These are phyloP conservation scores for Suillus discolor DNA, from an alignment of 768 basidiomycete species.

Conservation along the genomic window DNA sequence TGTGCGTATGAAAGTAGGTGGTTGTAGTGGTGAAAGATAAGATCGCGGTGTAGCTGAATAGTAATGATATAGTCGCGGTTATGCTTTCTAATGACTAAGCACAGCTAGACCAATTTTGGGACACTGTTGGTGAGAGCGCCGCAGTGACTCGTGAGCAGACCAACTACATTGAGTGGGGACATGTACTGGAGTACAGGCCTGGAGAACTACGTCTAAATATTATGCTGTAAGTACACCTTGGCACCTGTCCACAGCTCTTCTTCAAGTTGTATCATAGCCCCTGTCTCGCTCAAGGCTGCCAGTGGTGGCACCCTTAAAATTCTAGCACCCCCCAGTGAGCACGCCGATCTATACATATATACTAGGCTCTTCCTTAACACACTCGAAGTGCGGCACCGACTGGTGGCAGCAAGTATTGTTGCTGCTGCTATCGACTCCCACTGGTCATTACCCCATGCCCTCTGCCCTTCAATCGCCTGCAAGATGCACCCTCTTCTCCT, in stretches of 20 bases:
- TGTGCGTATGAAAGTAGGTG: conserved; percentile 7
- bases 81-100: conserved; percentile 3
- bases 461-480: not conserved
- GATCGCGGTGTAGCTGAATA: conserved; percentile 7
- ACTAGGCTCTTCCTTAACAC: not conserved
- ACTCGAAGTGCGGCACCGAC: not conserved
- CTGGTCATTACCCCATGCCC: not conserved
- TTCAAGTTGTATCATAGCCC: not conserved
- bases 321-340: not conserved
- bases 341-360: not conserved
- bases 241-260: not conserved
- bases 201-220: not conserved
- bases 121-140: not conserved
- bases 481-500: not conserved
- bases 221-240: not conserved
- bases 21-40: conserved; percentile 9
- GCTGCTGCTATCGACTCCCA: not conserved
- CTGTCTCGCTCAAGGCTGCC: not conserved
- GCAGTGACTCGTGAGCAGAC: not conserved
- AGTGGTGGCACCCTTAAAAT: not conserved
- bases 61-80: not conserved
- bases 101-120: conserved; percentile 1
- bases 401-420: not conserved
- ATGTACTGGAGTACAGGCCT: not conserved
- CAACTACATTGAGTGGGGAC: not conserved